Percentiles rank a stretch among this genome's conserved stretches.
These are phyloP conservation scores for Pholiota microspora DNA, from an alignment of 768 basidiomycete species.

Conservation along the genomic window DNA sequence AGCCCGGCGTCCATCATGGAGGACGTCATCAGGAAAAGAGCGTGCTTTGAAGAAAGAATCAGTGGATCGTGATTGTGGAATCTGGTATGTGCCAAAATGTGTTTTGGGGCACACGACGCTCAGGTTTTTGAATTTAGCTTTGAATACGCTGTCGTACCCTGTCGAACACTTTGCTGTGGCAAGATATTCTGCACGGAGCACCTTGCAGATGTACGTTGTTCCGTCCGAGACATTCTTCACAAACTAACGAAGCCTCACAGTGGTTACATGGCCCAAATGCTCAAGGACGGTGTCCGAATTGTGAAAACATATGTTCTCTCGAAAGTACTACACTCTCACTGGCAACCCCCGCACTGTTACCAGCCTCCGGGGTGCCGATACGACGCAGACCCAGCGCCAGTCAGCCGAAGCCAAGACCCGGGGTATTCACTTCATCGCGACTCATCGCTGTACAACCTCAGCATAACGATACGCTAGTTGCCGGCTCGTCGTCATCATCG, in stretches of 20 bases:
- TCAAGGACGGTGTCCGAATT: constrained; percentile 30
- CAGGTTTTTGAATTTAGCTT: constrained; percentile 17
- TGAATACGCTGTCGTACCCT: constrained; percentile 29
- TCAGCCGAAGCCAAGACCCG: constrained; percentile 7
- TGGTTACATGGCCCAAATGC: constrained; percentile 32
- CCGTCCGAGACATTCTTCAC: neutral
- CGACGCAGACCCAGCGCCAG: neutral
- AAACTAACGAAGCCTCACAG: constrained; percentile 10
- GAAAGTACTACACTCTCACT: constrained; percentile 25
- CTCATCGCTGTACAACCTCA: constrained; percentile 13
- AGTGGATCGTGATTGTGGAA: constrained; percentile 29
- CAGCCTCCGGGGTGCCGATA: constrained; percentile 8
- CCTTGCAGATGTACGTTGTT: constrained; percentile 26
- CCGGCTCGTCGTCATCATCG: constrained; percentile 1
- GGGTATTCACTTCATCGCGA: constrained; percentile 11
- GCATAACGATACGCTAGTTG: constrained; percentile 10
- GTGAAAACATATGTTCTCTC: constrained; percentile 27
- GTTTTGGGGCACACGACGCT: neutral
- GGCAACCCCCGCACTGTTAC: constrained; percentile 18
- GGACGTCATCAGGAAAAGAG: constrained; percentile 12
- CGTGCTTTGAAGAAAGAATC: constrained; percentile 14
- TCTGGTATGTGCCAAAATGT: constrained; percentile 20
- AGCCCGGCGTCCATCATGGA: constrained; percentile 11
- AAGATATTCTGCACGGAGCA: constrained; percentile 32
- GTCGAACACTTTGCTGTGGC: constrained; percentile 30